A percentile compares a stretch with the other conserved stretches of the same genome.
Evolutionary conservation across 192 early-diverging fungal species (phyloP).

Genomic region (Diversispora eburnea): DNA sequence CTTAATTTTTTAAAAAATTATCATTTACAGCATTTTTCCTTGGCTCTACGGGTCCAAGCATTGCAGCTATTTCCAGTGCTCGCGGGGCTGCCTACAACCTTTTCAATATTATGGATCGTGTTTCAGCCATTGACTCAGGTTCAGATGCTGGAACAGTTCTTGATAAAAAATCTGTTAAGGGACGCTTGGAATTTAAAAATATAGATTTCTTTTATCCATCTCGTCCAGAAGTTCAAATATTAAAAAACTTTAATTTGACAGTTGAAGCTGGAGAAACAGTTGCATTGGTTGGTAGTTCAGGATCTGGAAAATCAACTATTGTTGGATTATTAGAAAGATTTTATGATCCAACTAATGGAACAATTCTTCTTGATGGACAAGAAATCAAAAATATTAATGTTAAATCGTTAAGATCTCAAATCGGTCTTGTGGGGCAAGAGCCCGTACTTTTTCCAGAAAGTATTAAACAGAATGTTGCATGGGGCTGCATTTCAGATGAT

Average conservation of each 20-base stretch:
- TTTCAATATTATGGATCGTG: slow-evolving; percentile 77
- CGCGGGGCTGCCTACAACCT: slow-evolving; percentile 80
- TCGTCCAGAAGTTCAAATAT: slow-evolving; percentile 71
- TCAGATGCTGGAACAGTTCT: slow-evolving; percentile 38
- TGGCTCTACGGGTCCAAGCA: slow-evolving; percentile 63
- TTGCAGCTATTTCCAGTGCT: slow-evolving; percentile 67
- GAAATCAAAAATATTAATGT: slow-evolving; percentile 58
- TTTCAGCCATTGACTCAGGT: slow-evolving; percentile 69
- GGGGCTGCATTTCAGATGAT: slow-evolving; percentile 20
- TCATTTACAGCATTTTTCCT: slow-evolving; percentile 33
- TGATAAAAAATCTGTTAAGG: slow-evolving; percentile 55
- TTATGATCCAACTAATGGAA: slow-evolving; percentile 63
- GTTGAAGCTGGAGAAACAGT: slow-evolving; percentile 73
- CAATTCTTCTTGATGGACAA: slow-evolving; percentile 44
- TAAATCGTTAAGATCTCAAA: slow-evolving; percentile 58
- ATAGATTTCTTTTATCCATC: slow-evolving; percentile 83
- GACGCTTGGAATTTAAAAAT: slow-evolving; percentile 68
- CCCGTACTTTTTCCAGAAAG: slow-evolving; percentile 77
- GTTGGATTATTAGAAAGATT: slow-evolving; percentile 71
- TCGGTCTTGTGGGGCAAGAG: slow-evolving; percentile 76
- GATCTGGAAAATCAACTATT: slow-evolving; percentile 60
- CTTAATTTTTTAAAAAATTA: too few relatives aligned
- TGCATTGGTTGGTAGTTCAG: slow-evolving; percentile 72
- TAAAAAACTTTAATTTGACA: slow-evolving; percentile 66
- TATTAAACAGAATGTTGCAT: too few relatives aligned